Percentiles rank a stretch among this genome's conserved stretches.
Evolutionary conservation across 768 basidiomycete species (phyloP).

Genomic region (Phanerochaete carnosa): DNA sequence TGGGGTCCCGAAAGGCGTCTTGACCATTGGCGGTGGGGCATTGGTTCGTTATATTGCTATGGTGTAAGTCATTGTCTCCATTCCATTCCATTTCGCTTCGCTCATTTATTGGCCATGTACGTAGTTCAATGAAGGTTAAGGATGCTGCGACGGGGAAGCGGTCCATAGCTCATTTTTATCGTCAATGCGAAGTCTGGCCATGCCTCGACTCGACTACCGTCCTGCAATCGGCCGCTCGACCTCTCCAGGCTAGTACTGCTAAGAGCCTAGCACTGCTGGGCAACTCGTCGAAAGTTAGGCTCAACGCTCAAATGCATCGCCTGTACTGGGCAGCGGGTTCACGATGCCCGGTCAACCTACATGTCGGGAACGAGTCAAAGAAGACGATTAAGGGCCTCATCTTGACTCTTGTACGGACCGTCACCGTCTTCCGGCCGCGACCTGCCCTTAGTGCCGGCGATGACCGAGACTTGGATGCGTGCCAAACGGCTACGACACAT

Average conservation of each 20-base stretch:
- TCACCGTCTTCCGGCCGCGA: slow-evolving; percentile 60
- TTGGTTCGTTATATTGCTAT: slow-evolving; percentile 78
- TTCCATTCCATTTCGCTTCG: not conserved
- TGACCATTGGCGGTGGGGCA: slow-evolving; percentile 54
- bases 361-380: slow-evolving; percentile 63
- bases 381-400: slow-evolving; percentile 64
- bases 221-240: slow-evolving; percentile 57
- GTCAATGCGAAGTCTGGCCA: slow-evolving; percentile 78
- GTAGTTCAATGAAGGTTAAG: slow-evolving; percentile 73
- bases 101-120: not conserved
- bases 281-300: slow-evolving; percentile 47
- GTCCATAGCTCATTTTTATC: slow-evolving; percentile 89
- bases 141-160: slow-evolving; percentile 53
- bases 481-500: slow-evolving; percentile 55
- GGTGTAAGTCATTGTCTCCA: slow-evolving; percentile 46
- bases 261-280: slow-evolving; percentile 62
- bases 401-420: slow-evolving; percentile 62
- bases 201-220: slow-evolving; percentile 58
- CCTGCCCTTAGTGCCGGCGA: slow-evolving; percentile 29
- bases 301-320: slow-evolving; percentile 69
- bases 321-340: slow-evolving; percentile 82
- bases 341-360: slow-evolving; percentile 62
- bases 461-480: slow-evolving; percentile 50
- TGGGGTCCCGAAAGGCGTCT: slow-evolving; percentile 55
- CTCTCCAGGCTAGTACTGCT: slow-evolving; percentile 54